phyloP scores from a whole-genome alignment of 106 monocot species.

The Iris macrosiphon region DNA sequence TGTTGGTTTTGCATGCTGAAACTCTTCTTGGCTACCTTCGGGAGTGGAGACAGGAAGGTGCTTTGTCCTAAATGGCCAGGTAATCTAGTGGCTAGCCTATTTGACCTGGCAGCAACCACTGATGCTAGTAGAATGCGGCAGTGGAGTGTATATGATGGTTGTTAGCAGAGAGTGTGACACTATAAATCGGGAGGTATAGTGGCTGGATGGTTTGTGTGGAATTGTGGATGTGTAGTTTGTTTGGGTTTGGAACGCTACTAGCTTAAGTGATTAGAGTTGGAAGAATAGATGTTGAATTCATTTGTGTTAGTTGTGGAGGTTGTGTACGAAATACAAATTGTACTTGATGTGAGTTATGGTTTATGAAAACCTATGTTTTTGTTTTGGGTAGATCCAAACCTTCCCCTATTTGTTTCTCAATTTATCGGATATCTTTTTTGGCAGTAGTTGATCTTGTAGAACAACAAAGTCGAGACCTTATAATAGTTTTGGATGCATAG shows the following conservation, averaged over 20 bases:
- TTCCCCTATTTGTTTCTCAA: background rate
- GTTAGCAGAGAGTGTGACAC: conserved; percentile 1
- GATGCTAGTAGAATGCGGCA: background rate
- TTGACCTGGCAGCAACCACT: background rate
- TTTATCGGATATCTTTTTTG: too few relatives aligned
- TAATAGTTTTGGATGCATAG: too few relatives aligned
- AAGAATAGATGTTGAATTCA: background rate
- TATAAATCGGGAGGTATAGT: conserved; percentile 4
- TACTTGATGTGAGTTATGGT: conserved; percentile 1
- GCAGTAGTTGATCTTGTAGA: too few relatives aligned
- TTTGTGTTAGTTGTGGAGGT: background rate
- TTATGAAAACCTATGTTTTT: background rate
- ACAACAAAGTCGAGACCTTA: too few relatives aligned
- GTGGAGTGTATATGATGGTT: background rate
- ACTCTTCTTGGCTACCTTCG: conserved; percentile 66
- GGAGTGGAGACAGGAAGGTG: conserved; percentile 53
- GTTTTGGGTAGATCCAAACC: background rate
- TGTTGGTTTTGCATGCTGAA: conserved; percentile 67
- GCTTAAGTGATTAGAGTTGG: background rate
- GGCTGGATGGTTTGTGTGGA: background rate
- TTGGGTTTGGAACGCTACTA: conserved; percentile 1
- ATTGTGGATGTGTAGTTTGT: conserved; percentile 4
- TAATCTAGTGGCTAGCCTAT: background rate
- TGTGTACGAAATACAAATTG: background rate
- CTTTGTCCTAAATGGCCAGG: conserved; percentile 7